Conservation (phyloP, 176 grass and related monocot species). For the Eragrostis nindensis region DNA sequence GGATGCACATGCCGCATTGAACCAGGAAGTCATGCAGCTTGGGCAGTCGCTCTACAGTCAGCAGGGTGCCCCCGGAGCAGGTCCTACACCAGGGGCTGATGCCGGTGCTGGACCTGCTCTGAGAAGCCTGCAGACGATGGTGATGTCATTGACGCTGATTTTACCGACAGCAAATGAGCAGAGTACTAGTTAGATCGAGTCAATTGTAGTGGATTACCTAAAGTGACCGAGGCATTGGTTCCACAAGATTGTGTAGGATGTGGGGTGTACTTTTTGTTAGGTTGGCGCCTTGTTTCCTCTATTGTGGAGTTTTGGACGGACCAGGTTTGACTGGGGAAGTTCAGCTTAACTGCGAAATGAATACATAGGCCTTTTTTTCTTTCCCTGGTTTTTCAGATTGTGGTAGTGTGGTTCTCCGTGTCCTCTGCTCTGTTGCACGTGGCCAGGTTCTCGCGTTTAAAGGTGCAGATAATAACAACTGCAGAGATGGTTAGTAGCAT, state of each 20-base stretch:
- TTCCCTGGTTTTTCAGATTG: no score
- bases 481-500: no score
- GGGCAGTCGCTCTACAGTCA: constrained; percentile 70
- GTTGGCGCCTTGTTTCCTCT: constrained; percentile 20
- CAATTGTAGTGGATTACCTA: not conserved
- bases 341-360: not conserved
- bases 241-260: constrained; percentile 28
- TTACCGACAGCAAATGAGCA: constrained; percentile 64
- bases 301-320: constrained; percentile 24
- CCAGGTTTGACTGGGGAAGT: not conserved
- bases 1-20: constrained; percentile 59
- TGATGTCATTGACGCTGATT: constrained; percentile 75
- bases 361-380: not conserved
- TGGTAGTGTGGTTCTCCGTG: no score
- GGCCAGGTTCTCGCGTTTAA: no score
- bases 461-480: no score
- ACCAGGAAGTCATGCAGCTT: constrained; percentile 87
- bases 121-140: constrained; percentile 46
- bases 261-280: constrained; percentile 41
- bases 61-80: constrained; percentile 49
- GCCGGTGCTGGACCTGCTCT: constrained; percentile 36
- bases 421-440: no score
- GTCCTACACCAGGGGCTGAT: constrained; percentile 50
- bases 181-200: constrained; percentile 10
- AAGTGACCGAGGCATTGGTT: not conserved